Base-by-base conservation (phyloP, 345 rosid species). In the Xanthoceras sorbifolium region DNA sequence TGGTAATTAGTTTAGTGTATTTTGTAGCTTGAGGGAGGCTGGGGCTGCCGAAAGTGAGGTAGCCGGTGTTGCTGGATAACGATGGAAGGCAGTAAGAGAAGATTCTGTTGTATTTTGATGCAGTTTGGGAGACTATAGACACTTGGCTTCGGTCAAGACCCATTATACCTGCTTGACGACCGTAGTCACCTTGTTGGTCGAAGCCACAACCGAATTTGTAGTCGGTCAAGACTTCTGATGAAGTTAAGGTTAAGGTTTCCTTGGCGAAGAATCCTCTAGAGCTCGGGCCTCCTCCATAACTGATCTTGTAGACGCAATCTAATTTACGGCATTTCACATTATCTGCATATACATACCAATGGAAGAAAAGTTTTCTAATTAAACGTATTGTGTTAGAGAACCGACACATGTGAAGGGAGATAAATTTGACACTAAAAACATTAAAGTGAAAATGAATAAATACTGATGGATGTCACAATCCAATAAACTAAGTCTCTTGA, bases 11-110 rank as follows among this genome's bases (percentile, higher is more conserved):
- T 3, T 91, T 90, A 0, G 98, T 94, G 88, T 74, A 94, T 59
- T 86, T 86, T 2, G 84, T 73, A 9, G 89, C 73, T 7, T 75
- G 64, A 0, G 93, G 85, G 52, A 68, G 60, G 74, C 76, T 61
- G 55, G 84, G 81, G 23, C 81, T 69, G 73, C 95, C 95, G 67
- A 94, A 90, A 3, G 87, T 85, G 76, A 94, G 91, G 83, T 87
- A 89, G 1, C 99, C 99, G 29, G 87, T 87, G 62, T 86, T 73
- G 86, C 87, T 77, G 3, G 92, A 1, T 20, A 96, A 81, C 4
- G 99, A 90, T 0, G 99, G 98, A 4, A 93, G 88, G 64, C 99
- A 94, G 52, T 94, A 93, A 42, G 98, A 91, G 85, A 94, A 94
- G 61, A 88, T 20, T 38, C 87, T 84, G 44, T 85, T 87, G 85